Evolutionary conservation across 2,329 filamentous ascomycete genomes (phyloP), one percentile per base, ranked within the genome.

Genomic region (Clonostachys chloroleuca): DNA sequence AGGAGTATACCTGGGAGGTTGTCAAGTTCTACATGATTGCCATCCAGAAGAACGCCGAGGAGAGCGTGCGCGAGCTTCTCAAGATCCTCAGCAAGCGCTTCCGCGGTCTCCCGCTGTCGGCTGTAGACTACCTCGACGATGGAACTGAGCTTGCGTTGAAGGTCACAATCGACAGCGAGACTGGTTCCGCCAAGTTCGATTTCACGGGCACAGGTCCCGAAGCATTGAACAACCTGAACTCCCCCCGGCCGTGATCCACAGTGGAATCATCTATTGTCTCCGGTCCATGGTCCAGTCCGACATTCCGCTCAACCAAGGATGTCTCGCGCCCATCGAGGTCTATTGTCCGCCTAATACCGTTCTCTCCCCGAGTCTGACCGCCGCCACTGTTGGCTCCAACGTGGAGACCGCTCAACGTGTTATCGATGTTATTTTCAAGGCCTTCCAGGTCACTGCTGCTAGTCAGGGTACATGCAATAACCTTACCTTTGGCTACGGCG

Each of bases 11-110:
- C 13, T 83, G 89, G 54, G 74, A 83, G 4, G 85, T 87, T 0
- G 89, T 95, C 0, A 84, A 89, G 55, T 86, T 87, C 58, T 92
- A 92, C 64, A 92, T 95, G 89, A 74, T 78, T 42, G 86, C 80
- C 24, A 94, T 95, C 52, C 89, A 94, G 61, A 77, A 82, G 49
- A 94, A 92, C 42, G 89, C 89, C 1, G 89, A 91, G 56, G 72
- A 81, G 2, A 86, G 84, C 34, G 90, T 95, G 0, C 80, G 87
- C 17, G 80, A 79, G 44, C 74, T 95, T 5, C 73, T 95, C 24
- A 89, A 86, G 57, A 73, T 80, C 4, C 83, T 92, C n/a, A 77
- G 81, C 4, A 46, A 50, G 33, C 51, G 49, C 18, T 49, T 46
- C 34, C 51, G 50, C 8, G 49, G 52, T 1, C 47, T 50, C 33